Percentiles rank a stretch among this genome's conserved stretches.
These are phyloP conservation scores for Saccharomycopsis sp. DNA, from an alignment of 805 yeast genomes.

Conservation along the genomic window DNA sequence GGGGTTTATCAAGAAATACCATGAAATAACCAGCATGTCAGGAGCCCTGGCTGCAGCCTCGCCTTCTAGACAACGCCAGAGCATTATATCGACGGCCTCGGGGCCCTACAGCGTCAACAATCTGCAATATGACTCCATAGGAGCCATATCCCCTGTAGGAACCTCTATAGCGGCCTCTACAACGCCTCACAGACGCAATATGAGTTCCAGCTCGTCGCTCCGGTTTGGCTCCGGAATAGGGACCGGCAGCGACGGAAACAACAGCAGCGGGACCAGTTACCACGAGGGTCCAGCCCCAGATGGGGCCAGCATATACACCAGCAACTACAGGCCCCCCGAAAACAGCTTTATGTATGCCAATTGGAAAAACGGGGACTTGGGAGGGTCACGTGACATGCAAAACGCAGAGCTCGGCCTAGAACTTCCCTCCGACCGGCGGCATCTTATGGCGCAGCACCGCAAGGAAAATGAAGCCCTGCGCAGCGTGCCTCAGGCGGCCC, in stretches of 20 bases:
- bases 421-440: neutral
- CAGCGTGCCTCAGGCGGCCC: neutral
- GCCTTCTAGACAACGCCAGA: slow-evolving; percentile 14
- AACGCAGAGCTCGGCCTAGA: no score
- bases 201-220: slow-evolving; percentile 1
- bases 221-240: neutral
- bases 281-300: neutral
- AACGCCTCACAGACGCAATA: neutral
- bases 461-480: neutral
- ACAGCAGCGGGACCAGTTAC: slow-evolving; percentile 19
- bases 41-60: slow-evolving; percentile 1
- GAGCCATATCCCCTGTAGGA: neutral
- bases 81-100: slow-evolving; percentile 8
- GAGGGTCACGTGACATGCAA: no score
- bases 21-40: slow-evolving; percentile 7
- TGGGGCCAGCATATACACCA: neutral
- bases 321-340: neutral
- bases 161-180: neutral
- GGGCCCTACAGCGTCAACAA: neutral
- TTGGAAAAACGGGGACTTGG: no score
- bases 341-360: neutral
- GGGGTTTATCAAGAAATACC: slow-evolving; percentile 53
- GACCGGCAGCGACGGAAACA: slow-evolving; percentile 11
- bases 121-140: neutral
- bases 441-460: neutral